These are phyloP conservation scores for Sequoia sempervirens DNA, from an alignment of 75 land plant species.

Conservation along the genomic window DNA sequence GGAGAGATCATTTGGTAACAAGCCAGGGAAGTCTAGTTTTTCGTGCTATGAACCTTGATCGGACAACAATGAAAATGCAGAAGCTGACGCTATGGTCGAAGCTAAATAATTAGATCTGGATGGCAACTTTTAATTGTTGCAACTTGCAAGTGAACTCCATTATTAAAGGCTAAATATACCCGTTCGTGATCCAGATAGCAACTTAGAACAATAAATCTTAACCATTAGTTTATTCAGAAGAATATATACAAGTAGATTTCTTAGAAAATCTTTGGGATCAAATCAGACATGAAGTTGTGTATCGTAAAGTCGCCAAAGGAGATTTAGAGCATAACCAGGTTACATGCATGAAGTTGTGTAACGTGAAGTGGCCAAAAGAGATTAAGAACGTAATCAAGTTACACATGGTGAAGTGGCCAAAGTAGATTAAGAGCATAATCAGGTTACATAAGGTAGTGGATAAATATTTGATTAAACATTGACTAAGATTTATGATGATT, in stretches of 20 bases:
- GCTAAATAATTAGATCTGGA: background rate
- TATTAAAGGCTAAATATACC: background rate
- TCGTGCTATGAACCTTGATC: background rate
- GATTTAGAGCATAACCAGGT: background rate
- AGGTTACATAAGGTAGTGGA: background rate
- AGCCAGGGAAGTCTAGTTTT: background rate
- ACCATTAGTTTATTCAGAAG: background rate
- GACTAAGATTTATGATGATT: background rate
- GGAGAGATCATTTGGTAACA: background rate
- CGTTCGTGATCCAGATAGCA: background rate
- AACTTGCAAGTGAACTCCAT: background rate
- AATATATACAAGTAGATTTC: background rate
- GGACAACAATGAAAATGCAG: background rate
- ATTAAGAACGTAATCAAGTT: background rate
- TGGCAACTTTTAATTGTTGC: background rate
- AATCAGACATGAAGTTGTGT: background rate
- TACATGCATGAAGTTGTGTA: too few relatives aligned
- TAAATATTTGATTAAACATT: background rate
- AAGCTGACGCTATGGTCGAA: background rate
- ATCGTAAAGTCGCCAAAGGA: background rate
- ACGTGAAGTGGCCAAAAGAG: background rate
- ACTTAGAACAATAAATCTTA: background rate
- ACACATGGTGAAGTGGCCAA: background rate
- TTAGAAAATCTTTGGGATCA: background rate
- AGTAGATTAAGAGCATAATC: background rate